Evolutionary conservation across 352 stramenopile genomes (phyloP), one percentile per base, ranked within the genome.

Genomic region (Globisporangium recalcitrans): DNA sequence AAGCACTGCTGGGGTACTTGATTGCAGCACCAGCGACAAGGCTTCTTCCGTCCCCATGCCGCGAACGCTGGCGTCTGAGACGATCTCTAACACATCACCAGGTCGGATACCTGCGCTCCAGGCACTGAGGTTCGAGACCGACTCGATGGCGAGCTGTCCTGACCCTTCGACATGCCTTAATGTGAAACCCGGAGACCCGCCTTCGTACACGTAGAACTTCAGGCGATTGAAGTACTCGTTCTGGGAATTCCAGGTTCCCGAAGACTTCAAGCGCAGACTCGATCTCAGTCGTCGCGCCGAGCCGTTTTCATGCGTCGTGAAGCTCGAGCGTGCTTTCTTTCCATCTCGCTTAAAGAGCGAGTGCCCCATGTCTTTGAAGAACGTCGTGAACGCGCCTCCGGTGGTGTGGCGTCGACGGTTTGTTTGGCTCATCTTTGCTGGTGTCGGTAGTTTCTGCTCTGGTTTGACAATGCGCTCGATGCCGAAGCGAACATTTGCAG

Each of bases 21-120:
- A 63, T 26, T 62, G 72, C 54, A 65, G 47, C 0, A 87, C 58
- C 29, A 80, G 36, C 27, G 72, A 56, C 4, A 73, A 53, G 2
- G 80, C 78, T 4, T 78, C 65, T 10, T 76, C 64, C 0, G 70
- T 53, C n/a, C 64, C 58, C 62, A 84, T 74, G 0, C 69, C 69
- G 9, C 71, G 29, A 4, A 88, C 60, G 19, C 57, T 48, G 13
- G 69, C 71, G 24, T 65, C 73, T 2, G 61, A 71, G 2, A 89
- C 77, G 0, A 74, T 74, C 46, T 87, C 75, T 14, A 91, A 63
- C 5, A 85, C 64, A 34, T 91, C 81, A 13, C 79, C 81, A 6
- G 76, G 66, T 6, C 71, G 81, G 58, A 91, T 60, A 3, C 74
- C 77, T 16, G 71, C 71, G 21, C 75, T 66, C 74, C 77, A 87